Evolutionary conservation across 371 early-diverging fungal genomes (phyloP), one percentile per base, ranked within the genome.

Genomic region (Dinochytrium kinnereticum): DNA sequence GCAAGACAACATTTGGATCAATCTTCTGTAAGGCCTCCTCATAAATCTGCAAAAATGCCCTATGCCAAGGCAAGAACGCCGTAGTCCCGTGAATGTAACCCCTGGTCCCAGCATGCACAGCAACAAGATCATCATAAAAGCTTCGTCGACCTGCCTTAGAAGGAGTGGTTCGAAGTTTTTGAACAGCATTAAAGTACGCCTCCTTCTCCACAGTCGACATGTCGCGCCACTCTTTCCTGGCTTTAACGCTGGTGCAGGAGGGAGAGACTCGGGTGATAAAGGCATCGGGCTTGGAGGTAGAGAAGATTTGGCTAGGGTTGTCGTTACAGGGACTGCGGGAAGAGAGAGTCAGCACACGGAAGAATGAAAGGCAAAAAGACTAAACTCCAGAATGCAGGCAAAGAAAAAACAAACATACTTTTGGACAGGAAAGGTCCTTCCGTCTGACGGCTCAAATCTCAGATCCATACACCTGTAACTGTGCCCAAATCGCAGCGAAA

Each of bases 51-150:
- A 78, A 37, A 55, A 78, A 75, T 5, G 19, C 7, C 3, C 78
- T 49, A 59, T 81, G 81, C 81, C 81, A 81, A 1, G 81, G 81
- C 15, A 78, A 65, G 71, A 81, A 81, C 28, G 67, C 68, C 49
- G 26, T 67, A 71, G 44, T 38, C 34, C 53, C 39, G 64, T 76
- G 76, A n/a, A 76, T 68, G 39, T 51, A 71, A 34, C 64, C 61
- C 24, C 67, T 40, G 28, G 68, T 64, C 36, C 44, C 64, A 21
- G 72, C 72, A 34, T 76, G 76, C 31, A 71, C 51, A 7, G 76
- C 68, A 17, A 76, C 76, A 5, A 76, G 31, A 50, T 76, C 76
- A 39, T 76, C 76, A 53, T 65, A 76, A 36, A 49, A 66, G 38
- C 72, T 68, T 21, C 72, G n/a, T 2, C 76, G 67, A 19, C 76